Evolutionary conservation across 148 eudicot genomes (phyloP), one percentile per base, ranked within the genome.

Genomic region (Rhododendron kiyosumense): DNA sequence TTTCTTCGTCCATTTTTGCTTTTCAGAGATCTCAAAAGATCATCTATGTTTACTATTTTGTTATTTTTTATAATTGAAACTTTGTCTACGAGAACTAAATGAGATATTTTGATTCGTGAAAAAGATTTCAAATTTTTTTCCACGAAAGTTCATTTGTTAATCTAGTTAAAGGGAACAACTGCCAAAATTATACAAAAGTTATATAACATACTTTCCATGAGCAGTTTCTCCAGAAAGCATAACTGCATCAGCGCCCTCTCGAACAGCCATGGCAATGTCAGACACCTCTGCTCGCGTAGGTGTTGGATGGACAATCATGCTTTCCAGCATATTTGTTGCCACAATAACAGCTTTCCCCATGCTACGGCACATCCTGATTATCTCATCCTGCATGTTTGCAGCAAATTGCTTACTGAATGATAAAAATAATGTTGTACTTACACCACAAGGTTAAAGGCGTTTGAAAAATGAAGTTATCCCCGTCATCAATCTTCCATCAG

Each of bases 181-280:
- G 76, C 38, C 34, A 6, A 71, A 71, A 30, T n/a, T 30, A 71
- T 6, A 13, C 20, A 12, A 5, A 78, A 61, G 17, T 65, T 34
- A 22, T 34, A 73, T 18, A 61, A 84, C 99, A 83, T 91, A 97
- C 99, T 97, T 97, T 76, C 99, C 99, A 85, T 97, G 96, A 90
- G 99, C 99, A 86, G 98, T 97, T 94, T 97, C 99, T 84, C 99
- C 99, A 85, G 99, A 97, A 86, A 97, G 98, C 99, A 97, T 97
- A 85, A 97, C 92, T 61, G 99, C 95, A 91, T 97, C 99, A 88
- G 99, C 93, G 69, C 99, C 99, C 89, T 97, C 99, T 85, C 95
- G 88, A 73, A 97, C 98, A 84, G 99, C 99, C 91, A 95, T 94
- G 20, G 98, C 98, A 85, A 97, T 97, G 91, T 97, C 98, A 67